A percentile compares a stretch with the other conserved stretches of the same genome.
phyloP scores from a whole-genome alignment of 176 grass and related monocot genomes.

The Juncus effusus region DNA sequence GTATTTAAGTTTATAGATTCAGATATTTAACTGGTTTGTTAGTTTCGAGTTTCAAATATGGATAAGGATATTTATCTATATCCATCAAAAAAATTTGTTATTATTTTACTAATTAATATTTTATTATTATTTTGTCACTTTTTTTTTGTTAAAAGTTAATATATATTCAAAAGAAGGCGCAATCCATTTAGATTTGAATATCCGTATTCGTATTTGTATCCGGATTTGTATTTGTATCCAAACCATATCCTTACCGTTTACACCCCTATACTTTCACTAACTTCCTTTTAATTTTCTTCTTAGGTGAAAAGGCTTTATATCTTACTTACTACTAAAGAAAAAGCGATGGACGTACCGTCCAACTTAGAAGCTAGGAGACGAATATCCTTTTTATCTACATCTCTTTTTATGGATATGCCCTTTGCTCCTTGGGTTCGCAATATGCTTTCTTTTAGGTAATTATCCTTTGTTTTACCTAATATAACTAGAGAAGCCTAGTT shows the following conservation, averaged over 20 bases:
- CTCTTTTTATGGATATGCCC: conserved; percentile 97
- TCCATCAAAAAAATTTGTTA: no score
- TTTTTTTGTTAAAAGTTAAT: not conserved
- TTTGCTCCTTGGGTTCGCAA: conserved; percentile 72
- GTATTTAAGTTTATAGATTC: no score
- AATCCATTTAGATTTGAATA: no score
- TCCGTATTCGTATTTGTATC: not conserved
- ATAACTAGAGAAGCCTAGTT: not conserved
- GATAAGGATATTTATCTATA: no score
- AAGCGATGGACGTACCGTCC: conserved; percentile 61
- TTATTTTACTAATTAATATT: not conserved
- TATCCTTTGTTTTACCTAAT: not conserved
- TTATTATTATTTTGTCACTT: not conserved
- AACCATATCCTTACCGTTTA: no score
- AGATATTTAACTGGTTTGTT: no score
- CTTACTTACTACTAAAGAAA: conserved; percentile 82
- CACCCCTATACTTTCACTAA: not conserved
- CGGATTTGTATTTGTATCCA: no score
- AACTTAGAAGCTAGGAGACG: conserved; percentile 77
- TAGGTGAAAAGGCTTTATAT: conserved; percentile 84
- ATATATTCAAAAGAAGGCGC: no score
- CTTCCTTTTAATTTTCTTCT: conserved; percentile 13
- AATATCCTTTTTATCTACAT: conserved; percentile 90
- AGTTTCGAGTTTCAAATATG: no score
- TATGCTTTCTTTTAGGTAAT: conserved; percentile 97